phyloP scores from a whole-genome alignment of 2,329 filamentous ascomycete species.

The Coniochaeta ligniaria region DNA sequence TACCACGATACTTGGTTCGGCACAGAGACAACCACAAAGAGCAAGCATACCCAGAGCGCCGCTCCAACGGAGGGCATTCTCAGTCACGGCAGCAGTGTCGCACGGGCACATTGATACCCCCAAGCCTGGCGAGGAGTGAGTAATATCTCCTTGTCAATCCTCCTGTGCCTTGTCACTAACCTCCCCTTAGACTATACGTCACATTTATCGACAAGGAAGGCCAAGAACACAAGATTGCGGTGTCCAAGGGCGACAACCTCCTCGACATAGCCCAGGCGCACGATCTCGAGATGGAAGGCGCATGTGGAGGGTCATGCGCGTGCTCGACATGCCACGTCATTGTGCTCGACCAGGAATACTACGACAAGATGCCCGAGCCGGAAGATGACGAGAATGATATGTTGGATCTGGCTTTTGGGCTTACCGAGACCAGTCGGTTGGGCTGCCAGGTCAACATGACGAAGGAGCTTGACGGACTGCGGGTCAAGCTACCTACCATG shows the following conservation, averaged over 20 bases:
- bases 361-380: slow-evolving; percentile 71
- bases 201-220: slow-evolving; percentile 94
- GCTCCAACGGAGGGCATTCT: slow-evolving; percentile 40
- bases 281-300: slow-evolving; percentile 97
- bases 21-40: neutral
- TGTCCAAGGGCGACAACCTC: slow-evolving; percentile 82
- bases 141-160: slow-evolving; percentile 4
- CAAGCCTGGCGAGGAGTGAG: slow-evolving; percentile 83
- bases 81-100: slow-evolving; percentile 46
- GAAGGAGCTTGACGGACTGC: slow-evolving; percentile 80
- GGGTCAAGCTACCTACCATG: slow-evolving; percentile 83
- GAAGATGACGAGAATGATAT: slow-evolving; percentile 83
- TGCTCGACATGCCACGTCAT: slow-evolving; percentile 93
- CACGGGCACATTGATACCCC: slow-evolving; percentile 82
- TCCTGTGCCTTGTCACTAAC: slow-evolving; percentile 1
- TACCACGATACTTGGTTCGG: neutral
- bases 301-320: slow-evolving; percentile 88
- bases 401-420: slow-evolving; percentile 82
- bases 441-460: slow-evolving; percentile 91
- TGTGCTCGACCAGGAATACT: slow-evolving; percentile 64
- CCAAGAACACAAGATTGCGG: slow-evolving; percentile 66
- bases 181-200: slow-evolving; percentile 60
- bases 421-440: slow-evolving; percentile 76
- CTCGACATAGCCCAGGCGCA: slow-evolving; percentile 91
- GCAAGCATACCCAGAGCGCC: neutral